These are phyloP conservation scores for Candida vartiovaarae DNA, from an alignment of 805 yeast species.

Conservation along the genomic window DNA sequence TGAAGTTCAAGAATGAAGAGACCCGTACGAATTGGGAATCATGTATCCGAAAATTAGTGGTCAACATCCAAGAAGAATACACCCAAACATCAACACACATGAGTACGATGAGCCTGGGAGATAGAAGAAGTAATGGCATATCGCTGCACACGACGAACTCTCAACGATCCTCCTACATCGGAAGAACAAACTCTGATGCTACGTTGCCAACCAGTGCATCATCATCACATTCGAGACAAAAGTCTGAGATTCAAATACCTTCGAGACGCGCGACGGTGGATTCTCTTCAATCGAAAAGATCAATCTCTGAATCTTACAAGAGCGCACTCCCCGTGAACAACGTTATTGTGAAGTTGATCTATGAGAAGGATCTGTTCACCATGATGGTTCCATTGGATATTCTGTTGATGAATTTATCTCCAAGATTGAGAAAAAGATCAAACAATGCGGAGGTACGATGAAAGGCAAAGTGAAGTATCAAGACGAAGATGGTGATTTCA, in stretches of 20 bases:
- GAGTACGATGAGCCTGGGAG: slow-evolving; percentile 14
- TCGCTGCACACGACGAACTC: slow-evolving; percentile 12
- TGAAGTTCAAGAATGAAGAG: slow-evolving; percentile 82
- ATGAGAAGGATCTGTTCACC: slow-evolving; percentile 49
- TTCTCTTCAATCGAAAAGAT: slow-evolving; percentile 25
- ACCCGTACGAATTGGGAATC: slow-evolving; percentile 74
- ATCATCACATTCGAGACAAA: slow-evolving; percentile 21
- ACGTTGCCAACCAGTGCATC: slow-evolving; percentile 9
- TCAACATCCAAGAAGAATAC: slow-evolving; percentile 24
- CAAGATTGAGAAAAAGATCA: slow-evolving; percentile 51
- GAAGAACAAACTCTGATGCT: slow-evolving; percentile 18
- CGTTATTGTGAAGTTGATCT: slow-evolving; percentile 34
- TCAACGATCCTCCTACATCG: slow-evolving; percentile 21
- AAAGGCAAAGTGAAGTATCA: slow-evolving; percentile 62
- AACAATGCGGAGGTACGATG: slow-evolving; percentile 42
- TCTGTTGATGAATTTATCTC: slow-evolving; percentile 45
- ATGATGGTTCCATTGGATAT: slow-evolving; percentile 52
- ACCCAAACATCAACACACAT: slow-evolving; percentile 6
- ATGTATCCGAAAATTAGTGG: slow-evolving; percentile 45
- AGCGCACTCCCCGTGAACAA: slow-evolving; percentile 31
- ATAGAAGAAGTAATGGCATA: slow-evolving; percentile 24
- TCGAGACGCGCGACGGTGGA: slow-evolving; percentile 22
- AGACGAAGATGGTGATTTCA: slow-evolving; percentile 95
- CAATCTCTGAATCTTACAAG: slow-evolving; percentile 34
- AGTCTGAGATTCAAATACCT: slow-evolving; percentile 18